phyloP scores from a whole-genome alignment of 768 basidiomycete species.

The Leccinum barrowsii region DNA sequence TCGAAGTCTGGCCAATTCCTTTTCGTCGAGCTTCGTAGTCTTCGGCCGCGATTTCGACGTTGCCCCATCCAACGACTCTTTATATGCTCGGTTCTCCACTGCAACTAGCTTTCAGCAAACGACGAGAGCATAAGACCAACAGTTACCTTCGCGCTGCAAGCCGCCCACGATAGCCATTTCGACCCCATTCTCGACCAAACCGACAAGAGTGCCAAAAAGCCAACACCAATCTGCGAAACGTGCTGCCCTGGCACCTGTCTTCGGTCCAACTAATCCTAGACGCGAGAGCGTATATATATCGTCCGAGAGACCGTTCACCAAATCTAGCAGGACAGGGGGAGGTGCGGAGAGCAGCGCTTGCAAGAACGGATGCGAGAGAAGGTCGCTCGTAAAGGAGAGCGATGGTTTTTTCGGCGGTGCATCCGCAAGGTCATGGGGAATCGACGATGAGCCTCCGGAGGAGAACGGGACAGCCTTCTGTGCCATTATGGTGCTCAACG shows the following conservation, averaged over 20 bases:
- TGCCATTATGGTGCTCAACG: conserved; percentile 65
- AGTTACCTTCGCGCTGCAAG: conserved; percentile 59
- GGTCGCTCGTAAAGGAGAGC: conserved; percentile 13
- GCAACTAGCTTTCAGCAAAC: not conserved
- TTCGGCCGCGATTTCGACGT: conserved; percentile 68
- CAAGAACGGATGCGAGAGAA: conserved; percentile 57
- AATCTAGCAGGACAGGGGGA: conserved; percentile 77
- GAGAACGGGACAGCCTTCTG: conserved; percentile 68
- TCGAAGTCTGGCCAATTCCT: conserved; percentile 63
- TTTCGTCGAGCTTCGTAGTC: conserved; percentile 57
- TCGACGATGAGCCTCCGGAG: conserved; percentile 27
- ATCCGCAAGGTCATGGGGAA: conserved; percentile 20
- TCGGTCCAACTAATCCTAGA: conserved; percentile 65
- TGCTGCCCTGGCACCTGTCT: conserved; percentile 63
- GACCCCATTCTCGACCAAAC: conserved; percentile 79
- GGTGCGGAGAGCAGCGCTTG: conserved; percentile 75
- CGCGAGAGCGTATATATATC: conserved; percentile 75
- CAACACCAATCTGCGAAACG: conserved; percentile 85
- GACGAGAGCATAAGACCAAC: not conserved
- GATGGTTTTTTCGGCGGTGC: conserved; percentile 5
- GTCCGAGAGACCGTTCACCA: conserved; percentile 71
- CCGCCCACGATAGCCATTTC: conserved; percentile 69
- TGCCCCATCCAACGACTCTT: conserved; percentile 67
- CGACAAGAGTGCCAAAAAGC: conserved; percentile 75
- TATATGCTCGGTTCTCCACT: conserved; percentile 74